Percentiles rank a stretch among this genome's conserved stretches.
phyloP scores from a whole-genome alignment of 805 yeast genomes.

The Tanozyma kutaoensis region DNA sequence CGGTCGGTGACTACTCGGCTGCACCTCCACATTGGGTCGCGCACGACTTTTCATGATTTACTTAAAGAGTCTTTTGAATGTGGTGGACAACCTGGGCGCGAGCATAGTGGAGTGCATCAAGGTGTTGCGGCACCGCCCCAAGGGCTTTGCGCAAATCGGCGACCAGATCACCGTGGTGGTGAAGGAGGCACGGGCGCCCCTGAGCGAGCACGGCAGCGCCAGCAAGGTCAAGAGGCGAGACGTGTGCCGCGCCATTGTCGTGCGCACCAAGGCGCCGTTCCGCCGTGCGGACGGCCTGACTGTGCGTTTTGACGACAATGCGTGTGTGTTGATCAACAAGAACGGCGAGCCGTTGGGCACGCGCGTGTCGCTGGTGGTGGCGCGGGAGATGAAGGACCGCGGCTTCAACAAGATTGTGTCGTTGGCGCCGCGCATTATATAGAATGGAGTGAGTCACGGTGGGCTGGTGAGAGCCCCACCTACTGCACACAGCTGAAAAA shows the following conservation, averaged over 20 bases:
- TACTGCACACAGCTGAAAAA: no score
- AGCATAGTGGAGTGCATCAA: conserved; percentile 91
- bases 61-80: conserved; percentile 76
- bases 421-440: conserved; percentile 61
- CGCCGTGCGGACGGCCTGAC: conserved; percentile 79
- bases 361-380: conserved; percentile 81
- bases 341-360: conserved; percentile 91
- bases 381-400: conserved; percentile 76
- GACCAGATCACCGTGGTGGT: conserved; percentile 92
- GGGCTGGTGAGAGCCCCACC: no score
- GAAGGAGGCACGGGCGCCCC: conserved; percentile 74
- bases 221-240: conserved; percentile 91
- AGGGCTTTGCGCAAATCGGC: conserved; percentile 72
- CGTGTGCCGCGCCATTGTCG: conserved; percentile 89
- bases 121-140: conserved; percentile 81
- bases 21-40: background rate
- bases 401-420: conserved; percentile 79
- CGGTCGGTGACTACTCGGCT: conserved; percentile 20
- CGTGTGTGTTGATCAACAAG: conserved; percentile 89
- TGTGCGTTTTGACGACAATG: conserved; percentile 87
- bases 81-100: conserved; percentile 93
- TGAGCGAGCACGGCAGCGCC: conserved; percentile 52
- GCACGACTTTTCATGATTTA: conserved; percentile 48
- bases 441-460: no score
- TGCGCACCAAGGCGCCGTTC: conserved; percentile 73